These are phyloP conservation scores for Thelonectria blattea DNA, from an alignment of 2,329 filamentous ascomycete species.

Conservation along the genomic window DNA sequence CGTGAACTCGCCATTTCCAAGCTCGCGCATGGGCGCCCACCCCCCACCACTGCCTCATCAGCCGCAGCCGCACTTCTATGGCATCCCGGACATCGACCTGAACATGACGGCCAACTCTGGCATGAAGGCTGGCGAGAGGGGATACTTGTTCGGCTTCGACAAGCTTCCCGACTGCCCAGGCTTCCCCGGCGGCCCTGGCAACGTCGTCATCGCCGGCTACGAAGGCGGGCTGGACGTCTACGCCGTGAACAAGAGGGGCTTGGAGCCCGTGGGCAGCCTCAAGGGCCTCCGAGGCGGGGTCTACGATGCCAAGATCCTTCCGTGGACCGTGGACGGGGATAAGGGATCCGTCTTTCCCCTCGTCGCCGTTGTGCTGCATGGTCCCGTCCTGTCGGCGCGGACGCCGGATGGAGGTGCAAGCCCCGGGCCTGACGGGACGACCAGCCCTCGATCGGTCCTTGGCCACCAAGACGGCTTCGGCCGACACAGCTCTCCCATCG, in stretches of 20 bases:
- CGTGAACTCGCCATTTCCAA: slow-evolving; percentile 57
- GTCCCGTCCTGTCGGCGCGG: slow-evolving; percentile 63
- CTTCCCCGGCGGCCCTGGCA: slow-evolving; percentile 55
- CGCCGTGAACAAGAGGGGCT: slow-evolving; percentile 71
- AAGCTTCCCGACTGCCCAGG: slow-evolving; percentile 59
- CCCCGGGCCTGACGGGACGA: slow-evolving; percentile 49
- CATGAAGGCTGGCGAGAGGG: slow-evolving; percentile 68
- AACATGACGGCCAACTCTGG: slow-evolving; percentile 63
- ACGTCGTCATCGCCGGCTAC: slow-evolving; percentile 77
- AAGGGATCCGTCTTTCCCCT: slow-evolving; percentile 69
- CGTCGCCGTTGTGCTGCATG: slow-evolving; percentile 81
- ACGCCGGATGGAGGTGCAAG: slow-evolving; percentile 47
- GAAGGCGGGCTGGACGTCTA: slow-evolving; percentile 82
- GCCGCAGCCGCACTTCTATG: slow-evolving; percentile 78
- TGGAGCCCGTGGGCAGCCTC: slow-evolving; percentile 73
- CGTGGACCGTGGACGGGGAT: slow-evolving; percentile 65
- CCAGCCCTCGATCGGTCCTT: slow-evolving; percentile 49
- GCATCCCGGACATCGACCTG: slow-evolving; percentile 75
- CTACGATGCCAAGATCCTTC: slow-evolving; percentile 80
- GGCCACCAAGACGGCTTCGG: slow-evolving; percentile 46
- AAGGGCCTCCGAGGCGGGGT: slow-evolving; percentile 82
- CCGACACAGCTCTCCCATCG: slow-evolving; percentile 50
- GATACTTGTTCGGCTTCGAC: slow-evolving; percentile 85
- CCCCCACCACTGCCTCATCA: slow-evolving; percentile 77
- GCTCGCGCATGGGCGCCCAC: slow-evolving; percentile 52